Percentiles rank a stretch among this genome's conserved stretches.
Evolutionary conservation across 2,329 filamentous ascomycete species (phyloP).

Genomic region (Aureobasidium pullulans): DNA sequence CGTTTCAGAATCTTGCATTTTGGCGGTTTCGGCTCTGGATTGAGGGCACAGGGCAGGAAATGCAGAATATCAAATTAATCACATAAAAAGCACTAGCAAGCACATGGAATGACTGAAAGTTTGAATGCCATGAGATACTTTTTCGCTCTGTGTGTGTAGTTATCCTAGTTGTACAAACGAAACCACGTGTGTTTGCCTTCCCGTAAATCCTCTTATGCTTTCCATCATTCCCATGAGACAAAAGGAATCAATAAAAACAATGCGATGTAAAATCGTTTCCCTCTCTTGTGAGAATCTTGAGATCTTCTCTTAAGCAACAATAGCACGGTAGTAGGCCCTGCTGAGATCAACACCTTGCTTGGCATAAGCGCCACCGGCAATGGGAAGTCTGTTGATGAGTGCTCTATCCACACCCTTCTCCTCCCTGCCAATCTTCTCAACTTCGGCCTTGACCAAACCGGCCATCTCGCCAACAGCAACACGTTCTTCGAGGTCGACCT

Average conservation of each 20-base stretch:
- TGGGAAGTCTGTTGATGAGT: constrained; percentile 12
- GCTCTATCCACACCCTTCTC: constrained; percentile 12
- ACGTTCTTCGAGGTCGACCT: constrained; percentile 15
- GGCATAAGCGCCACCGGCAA: constrained; percentile 14
- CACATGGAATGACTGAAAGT: too few species aligned
- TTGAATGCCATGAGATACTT: background rate
- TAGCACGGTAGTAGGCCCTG: constrained; percentile 8
- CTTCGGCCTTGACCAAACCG: constrained; percentile 14
- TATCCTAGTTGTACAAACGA: background rate
- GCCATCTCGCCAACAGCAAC: constrained; percentile 18
- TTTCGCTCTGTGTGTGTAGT: background rate
- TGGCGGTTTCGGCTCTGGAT: too few species aligned
- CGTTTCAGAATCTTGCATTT: too few species aligned
- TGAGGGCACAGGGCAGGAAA: too few species aligned
- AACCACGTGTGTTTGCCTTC: background rate
- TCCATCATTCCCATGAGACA: background rate
- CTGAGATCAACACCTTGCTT: constrained; percentile 15
- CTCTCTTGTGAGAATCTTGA: background rate
- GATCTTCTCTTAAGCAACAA: background rate
- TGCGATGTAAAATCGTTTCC: background rate
- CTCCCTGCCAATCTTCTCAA: constrained; percentile 12
- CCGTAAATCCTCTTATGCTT: background rate
- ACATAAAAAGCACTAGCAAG: too few species aligned
- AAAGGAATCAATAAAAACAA: background rate
- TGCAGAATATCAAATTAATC: too few species aligned